Evolutionary conservation across 495 filamentous ascomycete species (phyloP), one percentile per base, ranked within the genome.

Genomic region (Poronia punctata): DNA sequence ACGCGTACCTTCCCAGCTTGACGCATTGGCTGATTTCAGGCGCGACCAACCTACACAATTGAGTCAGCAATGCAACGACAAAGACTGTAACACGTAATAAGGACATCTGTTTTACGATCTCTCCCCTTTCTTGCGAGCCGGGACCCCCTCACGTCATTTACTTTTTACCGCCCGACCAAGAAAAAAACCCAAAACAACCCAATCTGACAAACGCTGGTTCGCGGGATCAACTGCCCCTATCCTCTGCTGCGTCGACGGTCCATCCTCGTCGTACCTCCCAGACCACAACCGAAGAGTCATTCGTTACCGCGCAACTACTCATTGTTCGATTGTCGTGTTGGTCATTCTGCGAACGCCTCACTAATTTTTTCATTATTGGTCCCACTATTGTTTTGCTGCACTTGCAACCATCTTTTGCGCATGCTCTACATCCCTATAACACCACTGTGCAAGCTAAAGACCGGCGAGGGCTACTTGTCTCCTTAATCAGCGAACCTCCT

Each of bases 31-130:
- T 22, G 28, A 24, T 5, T 37, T 9, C 10, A 17, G 31, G 25
- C 12, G 33, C 32, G 28, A 32, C 35, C 5, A 15, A n/a, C 25
- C 21, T 14, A 28, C 30, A 34, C 28, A 33, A 26, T 26, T 27
- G 33, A 46, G 9, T 38, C 40, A 36, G 43, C 41, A 42, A 54
- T 48, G 48, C 43, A 44, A 45, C 46, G 43, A 50, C 49, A 55
- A 52, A 57, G 48, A 47, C 41, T 45, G 48, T 50, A 45, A 48
- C 43, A 19, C 33, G 46, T 45, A 36, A 50, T 31, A 40, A 48
- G 45, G 40, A 50, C 49, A 49, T 45, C 43, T 43, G n/a, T n/a
- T n/a, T n/a, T n/a, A n/a, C n/a, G n/a, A 49, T 44, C 26, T 24
- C 14, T 52, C 43, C 35, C 43, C 42, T 43, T 45, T 48, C 40